These are phyloP conservation scores for Phalaenopsis hybrid DNA, from an alignment of 116 monocot genomes.

Conservation along the genomic window DNA sequence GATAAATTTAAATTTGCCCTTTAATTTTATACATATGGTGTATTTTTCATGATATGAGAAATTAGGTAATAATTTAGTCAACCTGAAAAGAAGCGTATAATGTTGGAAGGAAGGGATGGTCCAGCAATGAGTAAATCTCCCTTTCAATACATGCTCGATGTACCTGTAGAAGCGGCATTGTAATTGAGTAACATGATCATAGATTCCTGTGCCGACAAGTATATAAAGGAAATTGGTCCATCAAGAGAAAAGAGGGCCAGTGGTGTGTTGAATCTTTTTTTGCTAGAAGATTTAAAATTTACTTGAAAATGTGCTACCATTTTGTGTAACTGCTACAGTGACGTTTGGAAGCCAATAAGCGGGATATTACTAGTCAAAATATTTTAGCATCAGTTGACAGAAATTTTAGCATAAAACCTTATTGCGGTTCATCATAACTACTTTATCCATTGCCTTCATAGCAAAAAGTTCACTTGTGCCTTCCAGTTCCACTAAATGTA, in stretches of 20 bases:
- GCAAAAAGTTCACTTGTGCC: conserved; percentile 78
- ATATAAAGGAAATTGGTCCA: background rate
- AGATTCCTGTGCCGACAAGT: background rate
- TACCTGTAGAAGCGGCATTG: conserved; percentile 46
- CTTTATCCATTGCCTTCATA: conserved; percentile 98
- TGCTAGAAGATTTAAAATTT: background rate
- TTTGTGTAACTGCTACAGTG: no score
- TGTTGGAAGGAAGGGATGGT: conserved; percentile 96
- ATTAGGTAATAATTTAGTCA: background rate
- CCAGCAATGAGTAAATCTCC: conserved; percentile 75
- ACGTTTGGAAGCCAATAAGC: no score
- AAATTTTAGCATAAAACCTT: conserved; percentile 42
- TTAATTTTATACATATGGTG: background rate
- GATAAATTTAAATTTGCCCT: background rate
- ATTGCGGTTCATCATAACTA: conserved; percentile 83
- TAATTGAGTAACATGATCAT: background rate
- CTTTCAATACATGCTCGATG: conserved; percentile 92
- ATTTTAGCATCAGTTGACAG: background rate
- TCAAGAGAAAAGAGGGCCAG: background rate
- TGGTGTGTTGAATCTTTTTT: background rate
- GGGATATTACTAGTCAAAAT: no score
- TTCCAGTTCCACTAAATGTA: conserved; percentile 85
- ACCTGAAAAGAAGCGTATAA: conserved; percentile 94
- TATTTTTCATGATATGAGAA: background rate
- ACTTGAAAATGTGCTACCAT: background rate